These are phyloP conservation scores for Nakazawaea ambrosiae DNA, from an alignment of 805 yeast genomes.

Conservation along the genomic window DNA sequence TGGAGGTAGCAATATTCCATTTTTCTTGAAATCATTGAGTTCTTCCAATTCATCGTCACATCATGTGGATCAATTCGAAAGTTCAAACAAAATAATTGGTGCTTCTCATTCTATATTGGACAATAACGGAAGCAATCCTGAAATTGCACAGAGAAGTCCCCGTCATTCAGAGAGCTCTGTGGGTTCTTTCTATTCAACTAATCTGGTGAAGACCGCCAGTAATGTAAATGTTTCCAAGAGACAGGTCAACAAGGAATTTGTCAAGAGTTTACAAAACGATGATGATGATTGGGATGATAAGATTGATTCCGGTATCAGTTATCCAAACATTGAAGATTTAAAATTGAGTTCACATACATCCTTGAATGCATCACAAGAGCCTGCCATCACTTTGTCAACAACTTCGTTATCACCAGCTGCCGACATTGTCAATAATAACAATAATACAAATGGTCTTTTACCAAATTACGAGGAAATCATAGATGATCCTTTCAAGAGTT, in stretches of 20 bases:
- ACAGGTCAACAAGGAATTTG: constrained; percentile 9
- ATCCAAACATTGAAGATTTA: constrained; percentile 10
- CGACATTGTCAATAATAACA: no score
- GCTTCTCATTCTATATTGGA: constrained; percentile 38
- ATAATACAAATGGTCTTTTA: constrained; percentile 12
- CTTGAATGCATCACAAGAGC: not conserved
- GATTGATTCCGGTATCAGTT: constrained; percentile 27
- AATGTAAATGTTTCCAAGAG: constrained; percentile 11
- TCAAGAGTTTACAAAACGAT: constrained; percentile 27
- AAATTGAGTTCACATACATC: not conserved
- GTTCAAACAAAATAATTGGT: constrained; percentile 35
- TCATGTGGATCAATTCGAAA: constrained; percentile 9
- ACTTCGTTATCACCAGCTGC: not conserved
- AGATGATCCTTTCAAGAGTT: constrained; percentile 33
- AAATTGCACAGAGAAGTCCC: constrained; percentile 13
- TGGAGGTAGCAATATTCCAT: constrained; percentile 7
- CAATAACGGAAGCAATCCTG: not conserved
- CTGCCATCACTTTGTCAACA: not conserved
- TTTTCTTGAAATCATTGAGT: constrained; percentile 15
- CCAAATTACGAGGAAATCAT: constrained; percentile 28
- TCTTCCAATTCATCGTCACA: constrained; percentile 1
- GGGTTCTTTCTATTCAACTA: constrained; percentile 10
- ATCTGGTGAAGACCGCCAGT: constrained; percentile 10
- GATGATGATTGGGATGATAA: constrained; percentile 91
- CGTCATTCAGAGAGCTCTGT: constrained; percentile 13